phyloP scores from a whole-genome alignment of 257 asterid genomes.

The Haberlea rhodopensis region DNA sequence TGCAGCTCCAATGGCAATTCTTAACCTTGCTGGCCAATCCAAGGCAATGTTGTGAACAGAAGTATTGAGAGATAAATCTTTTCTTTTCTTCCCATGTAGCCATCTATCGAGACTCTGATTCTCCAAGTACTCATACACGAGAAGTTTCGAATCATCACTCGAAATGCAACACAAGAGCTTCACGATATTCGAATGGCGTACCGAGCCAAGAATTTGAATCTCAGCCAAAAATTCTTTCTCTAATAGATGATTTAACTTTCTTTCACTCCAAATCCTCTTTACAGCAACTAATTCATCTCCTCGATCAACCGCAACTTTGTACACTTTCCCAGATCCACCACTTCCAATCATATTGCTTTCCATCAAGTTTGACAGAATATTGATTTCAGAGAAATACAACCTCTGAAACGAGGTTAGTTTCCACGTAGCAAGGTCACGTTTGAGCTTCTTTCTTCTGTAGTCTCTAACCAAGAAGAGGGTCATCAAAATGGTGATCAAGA shows the following conservation, averaged over 20 bases:
- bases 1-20: slow-evolving; percentile 52
- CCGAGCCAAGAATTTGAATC: slow-evolving; percentile 41
- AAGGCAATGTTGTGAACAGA: slow-evolving; percentile 21
- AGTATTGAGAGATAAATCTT: slow-evolving; percentile 2
- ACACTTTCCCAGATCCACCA: slow-evolving; percentile 59
- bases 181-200: slow-evolving; percentile 52
- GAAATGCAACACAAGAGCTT: slow-evolving; percentile 60
- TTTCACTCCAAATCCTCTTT: slow-evolving; percentile 47
- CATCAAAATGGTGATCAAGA: slow-evolving; percentile 29
- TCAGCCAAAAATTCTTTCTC: slow-evolving; percentile 57
- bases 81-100: slow-evolving; percentile 45
- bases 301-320: slow-evolving; percentile 37
- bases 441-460: slow-evolving; percentile 54
- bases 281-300: slow-evolving; percentile 39
- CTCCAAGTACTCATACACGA: slow-evolving; percentile 57
- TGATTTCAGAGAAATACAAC: slow-evolving; percentile 43
- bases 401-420: slow-evolving; percentile 75
- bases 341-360: slow-evolving; percentile 49
- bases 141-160: slow-evolving; percentile 39
- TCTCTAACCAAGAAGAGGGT: slow-evolving; percentile 45
- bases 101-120: slow-evolving; percentile 52
- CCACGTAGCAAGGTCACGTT: slow-evolving; percentile 58
- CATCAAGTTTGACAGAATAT: slow-evolving; percentile 31
- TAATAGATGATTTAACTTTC: slow-evolving; percentile 30
- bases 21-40: slow-evolving; percentile 50